Evolutionary conservation across 192 early-diverging fungal genomes (phyloP), one percentile per base, ranked within the genome.

Genomic region (Podila epigama): DNA sequence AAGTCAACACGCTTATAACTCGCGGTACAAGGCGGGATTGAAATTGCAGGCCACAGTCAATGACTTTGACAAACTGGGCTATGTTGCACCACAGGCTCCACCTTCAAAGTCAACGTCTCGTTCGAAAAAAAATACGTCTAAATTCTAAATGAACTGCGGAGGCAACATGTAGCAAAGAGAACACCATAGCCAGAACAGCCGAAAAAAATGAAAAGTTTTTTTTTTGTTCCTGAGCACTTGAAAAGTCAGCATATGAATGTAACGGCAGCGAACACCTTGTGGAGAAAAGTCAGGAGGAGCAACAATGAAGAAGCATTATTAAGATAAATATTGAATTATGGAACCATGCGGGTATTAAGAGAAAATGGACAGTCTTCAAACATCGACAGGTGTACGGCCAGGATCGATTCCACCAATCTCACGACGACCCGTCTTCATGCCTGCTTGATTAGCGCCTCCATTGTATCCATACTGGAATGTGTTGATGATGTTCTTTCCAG

Each of bases 401-500:
- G 73, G 73, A 33, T 77, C 73, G 22, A 64, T 61, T 11, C 73
- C 73, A 18, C 71, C 71, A 28, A 75, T 75, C 60, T 75, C 71
- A 9, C 71, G 63, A 22, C 71, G 71, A 0, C 71, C 71, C n/a
- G 53, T 48, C 59, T 59, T 33, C 11, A 51, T 34, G 15, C 65
- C 65, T 9, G 71, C 60, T 16, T 51, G 59, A 28, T 65, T 73
- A 31, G 83, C 81, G 2, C 81, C 83, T n/a, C 78, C 78, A 20
- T 58, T 79, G 54, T 80, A 82, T 13, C 83, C 83, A 39, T 82
- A 85, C 32, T 85, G 83, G 36, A 70, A 77, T 3, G 83, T 68
- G 29, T 88, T 86, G 63, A 91, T 85, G 0, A 86, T 77, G 27
- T 44, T 64, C 34, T 88, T 88, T 22, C 89, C 87, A 39, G 82